Conservation (phyloP, 352 stramenopile genomes). For the Elongisporangium anandrum region DNA sequence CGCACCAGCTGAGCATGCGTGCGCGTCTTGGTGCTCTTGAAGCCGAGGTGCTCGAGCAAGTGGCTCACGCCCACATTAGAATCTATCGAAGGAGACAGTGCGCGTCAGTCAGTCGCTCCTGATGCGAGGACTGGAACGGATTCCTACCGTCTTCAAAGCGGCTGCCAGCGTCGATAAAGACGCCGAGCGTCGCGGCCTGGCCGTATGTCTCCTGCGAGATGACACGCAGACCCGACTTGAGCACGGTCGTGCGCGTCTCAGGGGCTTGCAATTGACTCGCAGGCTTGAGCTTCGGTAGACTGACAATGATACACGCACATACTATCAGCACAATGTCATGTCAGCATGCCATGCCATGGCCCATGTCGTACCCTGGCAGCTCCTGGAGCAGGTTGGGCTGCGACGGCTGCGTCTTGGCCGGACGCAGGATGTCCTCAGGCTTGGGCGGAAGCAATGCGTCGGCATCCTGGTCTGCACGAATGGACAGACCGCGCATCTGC, state of each 20-base stretch:
- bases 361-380: slow-evolving; percentile 32
- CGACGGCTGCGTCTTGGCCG: slow-evolving; percentile 27
- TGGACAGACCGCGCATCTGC: slow-evolving; percentile 36
- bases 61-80: slow-evolving; percentile 88
- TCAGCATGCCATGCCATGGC: background rate
- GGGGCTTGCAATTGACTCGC: slow-evolving; percentile 81
- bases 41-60: slow-evolving; percentile 93
- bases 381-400: slow-evolving; percentile 61
- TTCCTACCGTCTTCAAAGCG: slow-evolving; percentile 61
- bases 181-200: slow-evolving; percentile 92
- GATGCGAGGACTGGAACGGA: background rate
- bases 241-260: slow-evolving; percentile 89
- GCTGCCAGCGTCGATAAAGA: slow-evolving; percentile 92
- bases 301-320: too few relatives aligned
- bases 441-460: slow-evolving; percentile 15
- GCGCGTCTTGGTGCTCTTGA: slow-evolving; percentile 90
- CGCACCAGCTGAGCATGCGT: slow-evolving; percentile 83
- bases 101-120: background rate
- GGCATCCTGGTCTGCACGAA: slow-evolving; percentile 14
- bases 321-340: background rate
- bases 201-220: slow-evolving; percentile 97
- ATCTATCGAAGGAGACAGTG: slow-evolving; percentile 25
- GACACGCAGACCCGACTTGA: slow-evolving; percentile 93
- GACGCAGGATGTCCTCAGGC: slow-evolving; percentile 53
- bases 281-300: slow-evolving; percentile 77